Base-by-base conservation (phyloP, 495 filamentous ascomycete species). In the Trichocladium uniseriatum region DNA sequence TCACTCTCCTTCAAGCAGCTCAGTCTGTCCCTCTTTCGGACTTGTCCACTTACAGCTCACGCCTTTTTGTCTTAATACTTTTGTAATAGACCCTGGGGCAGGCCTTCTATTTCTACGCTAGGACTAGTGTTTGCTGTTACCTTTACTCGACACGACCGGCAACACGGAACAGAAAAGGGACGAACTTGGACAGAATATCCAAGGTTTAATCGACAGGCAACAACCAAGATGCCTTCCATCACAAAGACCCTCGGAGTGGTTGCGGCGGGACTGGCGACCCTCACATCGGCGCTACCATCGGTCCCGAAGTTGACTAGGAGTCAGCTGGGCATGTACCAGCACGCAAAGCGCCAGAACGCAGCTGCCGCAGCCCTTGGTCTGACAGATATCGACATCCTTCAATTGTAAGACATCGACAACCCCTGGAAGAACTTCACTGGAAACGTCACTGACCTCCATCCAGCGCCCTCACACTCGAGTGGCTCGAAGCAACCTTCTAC, bases 401-500 rank as follows among this genome's bases (percentile, higher is more conserved):
- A 85, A 75, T 85, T 85, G 81, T 85, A 72, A 63, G 79, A 14
- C 54, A 11, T 5, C 19, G 8, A 19, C 27, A n/a, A 11, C 18
- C 13, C 19, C 11, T 8, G 24, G 24, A n/a, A n/a, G 24, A 8
- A 3, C 8, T 27, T 27, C 24, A 27, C 8, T 27, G 24, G 24
- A 8, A 3, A 27, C 24, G 8, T 3, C 8, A 8, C 24, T 37
- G n/a, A 37, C 35, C 35, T 11, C 9, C 16, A 3, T 4, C n/a
- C 14, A 81, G 79, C 54, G 80, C 80, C 48, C 68, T 84, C 47
- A 83, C 80, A 11, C 66, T 81, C 16, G 80, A 84, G 63, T 76
- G 79, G 60, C 77, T 84, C 49, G 80, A 84, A 63, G 59, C 74
- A 20, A 60, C 69, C 28, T 84, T 84, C 60, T 84, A 83, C 69